Conservation (phyloP, 106 monocot species). For the Triglochin maritima region DNA sequence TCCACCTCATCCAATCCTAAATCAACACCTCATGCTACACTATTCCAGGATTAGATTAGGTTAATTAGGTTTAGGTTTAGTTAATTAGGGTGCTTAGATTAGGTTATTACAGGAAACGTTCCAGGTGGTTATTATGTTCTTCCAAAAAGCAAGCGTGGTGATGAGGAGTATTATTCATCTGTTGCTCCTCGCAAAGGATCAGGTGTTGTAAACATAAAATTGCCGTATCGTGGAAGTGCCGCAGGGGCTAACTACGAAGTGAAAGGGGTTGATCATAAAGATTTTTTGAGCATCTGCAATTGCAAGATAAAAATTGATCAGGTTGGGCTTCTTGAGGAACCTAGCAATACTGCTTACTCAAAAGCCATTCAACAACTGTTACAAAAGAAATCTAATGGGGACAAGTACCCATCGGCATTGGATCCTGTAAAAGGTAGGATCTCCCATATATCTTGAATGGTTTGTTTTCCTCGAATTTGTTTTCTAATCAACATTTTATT, state of each 20-base stretch:
- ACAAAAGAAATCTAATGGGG: constrained; percentile 32
- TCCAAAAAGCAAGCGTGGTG: constrained; percentile 84
- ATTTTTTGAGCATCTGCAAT: constrained; percentile 64
- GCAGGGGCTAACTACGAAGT: constrained; percentile 69
- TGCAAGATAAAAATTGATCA: constrained; percentile 84
- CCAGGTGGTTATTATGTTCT: constrained; percentile 56
- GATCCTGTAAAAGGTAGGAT: constrained; percentile 80
- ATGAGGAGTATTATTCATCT: constrained; percentile 66
- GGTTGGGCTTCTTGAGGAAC: constrained; percentile 79
- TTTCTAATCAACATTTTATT: not conserved
- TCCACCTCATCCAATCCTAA: too few relatives aligned
- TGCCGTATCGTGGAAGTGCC: constrained; percentile 65
- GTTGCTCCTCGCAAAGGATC: constrained; percentile 49
- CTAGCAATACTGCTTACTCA: constrained; percentile 54
- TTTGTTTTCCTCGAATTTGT: not conserved
- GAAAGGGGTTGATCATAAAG: constrained; percentile 54
- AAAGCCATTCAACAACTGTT: constrained; percentile 81
- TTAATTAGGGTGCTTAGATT: too few relatives aligned
- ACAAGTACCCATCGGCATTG: constrained; percentile 59
- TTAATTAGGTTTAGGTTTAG: too few relatives aligned
- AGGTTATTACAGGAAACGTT: too few relatives aligned
- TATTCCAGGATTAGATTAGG: too few relatives aligned
- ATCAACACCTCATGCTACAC: too few relatives aligned
- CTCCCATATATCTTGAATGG: not conserved
- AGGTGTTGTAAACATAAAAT: constrained; percentile 65